Conservation (phyloP, 2,329 filamentous ascomycete species). For the Fusarium vanettenii region DNA sequence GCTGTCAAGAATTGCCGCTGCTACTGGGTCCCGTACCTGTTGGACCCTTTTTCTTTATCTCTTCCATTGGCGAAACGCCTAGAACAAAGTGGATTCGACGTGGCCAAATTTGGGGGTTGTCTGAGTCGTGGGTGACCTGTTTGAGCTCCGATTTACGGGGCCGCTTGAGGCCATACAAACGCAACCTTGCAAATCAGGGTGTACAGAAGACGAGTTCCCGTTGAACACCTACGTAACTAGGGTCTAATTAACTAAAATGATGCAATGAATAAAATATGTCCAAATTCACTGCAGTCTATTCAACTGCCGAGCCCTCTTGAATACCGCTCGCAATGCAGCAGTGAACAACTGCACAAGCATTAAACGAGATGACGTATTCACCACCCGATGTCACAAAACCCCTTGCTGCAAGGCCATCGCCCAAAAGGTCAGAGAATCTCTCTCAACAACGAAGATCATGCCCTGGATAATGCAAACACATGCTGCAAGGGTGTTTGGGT, state of each 20-base stretch:
- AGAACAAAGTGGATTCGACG: constrained; percentile 35
- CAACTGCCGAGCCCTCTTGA: neutral
- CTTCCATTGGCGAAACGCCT: constrained; percentile 27
- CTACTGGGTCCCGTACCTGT: neutral
- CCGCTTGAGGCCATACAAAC: neutral
- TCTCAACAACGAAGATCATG: constrained; percentile 17
- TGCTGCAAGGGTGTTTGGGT: constrained; percentile 19
- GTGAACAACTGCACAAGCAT: neutral
- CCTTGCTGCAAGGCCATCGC: constrained; percentile 11
- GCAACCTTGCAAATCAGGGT: neutral
- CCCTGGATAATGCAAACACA: constrained; percentile 26
- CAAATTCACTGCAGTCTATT: neutral
- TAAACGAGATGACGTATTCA: constrained; percentile 17
- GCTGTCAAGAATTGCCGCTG: constrained; percentile 12
- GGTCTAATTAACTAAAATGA: neutral
- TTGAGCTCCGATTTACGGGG: constrained; percentile 25
- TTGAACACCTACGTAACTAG: neutral
- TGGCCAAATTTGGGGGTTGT: neutral
- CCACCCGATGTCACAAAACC: constrained; percentile 5
- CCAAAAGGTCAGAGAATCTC: constrained; percentile 18
- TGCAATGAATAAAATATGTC: neutral
- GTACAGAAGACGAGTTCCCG: neutral
- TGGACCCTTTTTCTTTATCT: neutral
- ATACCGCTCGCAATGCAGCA: neutral
- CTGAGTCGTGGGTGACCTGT: neutral